phyloP scores from a whole-genome alignment of 2,329 filamentous ascomycete species.

The Pleurostoma richardsiae region DNA sequence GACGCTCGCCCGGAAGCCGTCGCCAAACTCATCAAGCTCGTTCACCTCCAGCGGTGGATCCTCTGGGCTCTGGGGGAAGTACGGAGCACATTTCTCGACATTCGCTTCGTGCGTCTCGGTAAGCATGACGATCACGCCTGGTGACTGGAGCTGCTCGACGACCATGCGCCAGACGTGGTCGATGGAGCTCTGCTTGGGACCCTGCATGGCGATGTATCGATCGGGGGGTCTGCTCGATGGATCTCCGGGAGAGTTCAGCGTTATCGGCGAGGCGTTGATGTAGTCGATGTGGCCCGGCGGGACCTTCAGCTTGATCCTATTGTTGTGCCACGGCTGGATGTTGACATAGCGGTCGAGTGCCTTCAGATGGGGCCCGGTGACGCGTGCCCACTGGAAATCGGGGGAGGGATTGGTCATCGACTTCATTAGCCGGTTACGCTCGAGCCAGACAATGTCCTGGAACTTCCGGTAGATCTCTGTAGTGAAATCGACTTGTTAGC shows the following conservation, averaged over 20 bases:
- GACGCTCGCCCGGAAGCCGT: slow-evolving; percentile 65
- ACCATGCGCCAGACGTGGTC: slow-evolving; percentile 96
- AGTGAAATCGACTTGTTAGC: not conserved
- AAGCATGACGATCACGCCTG: slow-evolving; percentile 88
- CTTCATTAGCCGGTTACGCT: slow-evolving; percentile 40
- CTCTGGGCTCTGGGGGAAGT: slow-evolving; percentile 64
- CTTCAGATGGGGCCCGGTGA: slow-evolving; percentile 49
- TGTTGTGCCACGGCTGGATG: slow-evolving; percentile 84
- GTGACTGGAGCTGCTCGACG: slow-evolving; percentile 66
- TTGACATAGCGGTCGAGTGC: slow-evolving; percentile 81
- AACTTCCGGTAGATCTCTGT: slow-evolving; percentile 47
- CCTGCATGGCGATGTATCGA: slow-evolving; percentile 88
- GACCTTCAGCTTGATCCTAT: slow-evolving; percentile 76
- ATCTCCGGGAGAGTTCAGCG: slow-evolving; percentile 36
- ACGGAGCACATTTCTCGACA: slow-evolving; percentile 81
- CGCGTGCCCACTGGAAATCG: slow-evolving; percentile 40
- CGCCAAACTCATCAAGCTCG: slow-evolving; percentile 57
- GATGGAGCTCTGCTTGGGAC: slow-evolving; percentile 71
- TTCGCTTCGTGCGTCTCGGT: slow-evolving; percentile 79
- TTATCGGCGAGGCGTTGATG: slow-evolving; percentile 75
- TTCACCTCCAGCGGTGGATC: slow-evolving; percentile 54
- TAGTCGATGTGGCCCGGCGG: slow-evolving; percentile 70
- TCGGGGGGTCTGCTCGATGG: slow-evolving; percentile 26
- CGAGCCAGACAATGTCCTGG: slow-evolving; percentile 47
- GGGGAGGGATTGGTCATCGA: slow-evolving; percentile 30